Evolutionary conservation across 2,329 filamentous ascomycete genomes (phyloP), one percentile per base, ranked within the genome.

Genomic region (Colletotrichum tanaceti): DNA sequence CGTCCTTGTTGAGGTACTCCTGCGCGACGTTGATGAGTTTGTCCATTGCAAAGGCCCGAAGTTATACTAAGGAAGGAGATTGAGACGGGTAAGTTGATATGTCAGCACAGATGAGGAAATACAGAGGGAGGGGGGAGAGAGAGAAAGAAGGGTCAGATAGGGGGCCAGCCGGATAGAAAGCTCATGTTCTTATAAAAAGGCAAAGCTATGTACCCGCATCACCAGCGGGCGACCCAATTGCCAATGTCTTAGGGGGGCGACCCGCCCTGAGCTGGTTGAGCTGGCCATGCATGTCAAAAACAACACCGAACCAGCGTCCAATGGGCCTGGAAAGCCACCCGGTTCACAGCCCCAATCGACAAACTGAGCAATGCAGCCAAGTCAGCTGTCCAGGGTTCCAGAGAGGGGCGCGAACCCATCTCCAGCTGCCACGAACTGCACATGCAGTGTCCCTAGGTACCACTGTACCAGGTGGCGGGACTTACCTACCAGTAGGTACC

Each of bases 21-120:
- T 79, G 80, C 63, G 78, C 64, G 53, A 32, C 44, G 73, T 71
- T 78, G 71, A 82, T 68, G 68, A 82, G 66, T 63, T 77, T 79
- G 49, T 82, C 79, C 80, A 82, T 82, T 58, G 22, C 69, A 46
- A 35, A 20, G 10, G 39, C 16, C 22, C 43, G 7, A 39, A 38
- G 22, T 41, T 18, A 7, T 43, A 22, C 16, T 38, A 46, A 41
- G 28, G 41, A 46, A 41, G 28, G 41, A 50, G 24, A 28, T 18
- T 24, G 14, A 24, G 18, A 43, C 41, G 13, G 49, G 6, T 22
- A 18, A 47, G 11, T 16, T 20, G 38, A 14, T 54, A 52, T 57
- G 32, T 46, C 18, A n/a, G 43, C 24, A 54, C 22, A 22, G 10
- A 43, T 16, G 58, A 35, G 39, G 28, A 39, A 1, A 20, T 22